phyloP scores from a whole-genome alignment of 2,329 filamentous ascomycete species.

The Aspergillus ruber region DNA sequence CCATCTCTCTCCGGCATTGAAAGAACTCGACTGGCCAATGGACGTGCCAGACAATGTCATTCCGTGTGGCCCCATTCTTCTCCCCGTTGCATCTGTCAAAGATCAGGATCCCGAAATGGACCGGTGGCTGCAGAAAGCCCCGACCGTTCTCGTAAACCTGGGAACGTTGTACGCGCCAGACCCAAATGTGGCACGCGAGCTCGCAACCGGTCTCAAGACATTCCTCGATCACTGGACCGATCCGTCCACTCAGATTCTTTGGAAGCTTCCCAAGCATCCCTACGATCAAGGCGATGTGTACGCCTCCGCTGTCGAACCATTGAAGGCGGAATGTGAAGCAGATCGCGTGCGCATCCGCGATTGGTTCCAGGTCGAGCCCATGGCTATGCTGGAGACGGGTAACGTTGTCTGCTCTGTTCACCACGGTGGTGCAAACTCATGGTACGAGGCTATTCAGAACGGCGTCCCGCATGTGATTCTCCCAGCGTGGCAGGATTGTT shows the following conservation, averaged over 20 bases:
- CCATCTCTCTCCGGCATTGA: constrained; percentile 24
- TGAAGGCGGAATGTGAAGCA: constrained; percentile 14
- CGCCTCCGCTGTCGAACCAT: constrained; percentile 17
- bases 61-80: constrained; percentile 44
- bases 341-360: constrained; percentile 33
- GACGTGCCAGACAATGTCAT: constrained; percentile 36
- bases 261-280: constrained; percentile 31
- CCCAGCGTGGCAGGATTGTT: constrained; percentile 41
- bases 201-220: constrained; percentile 32
- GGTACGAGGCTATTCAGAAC: constrained; percentile 38
- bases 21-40: constrained; percentile 38
- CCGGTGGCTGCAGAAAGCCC: constrained; percentile 37
- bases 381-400: constrained; percentile 27
- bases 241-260: constrained; percentile 28
- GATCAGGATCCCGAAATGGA: constrained; percentile 38
- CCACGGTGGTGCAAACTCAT: constrained; percentile 44
- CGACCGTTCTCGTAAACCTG: constrained; percentile 46
- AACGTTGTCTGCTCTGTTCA: constrained; percentile 36
- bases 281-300: constrained; percentile 15
- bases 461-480: constrained; percentile 42
- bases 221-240: constrained; percentile 27
- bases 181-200: constrained; percentile 31
- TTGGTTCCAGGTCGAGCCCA: constrained; percentile 41
- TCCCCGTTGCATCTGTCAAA: constrained; percentile 25
- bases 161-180: constrained; percentile 35